Evolutionary conservation across 2,329 filamentous ascomycete genomes (phyloP), one percentile per base, ranked within the genome.

Genomic region (Plenodomus lindquistii): DNA sequence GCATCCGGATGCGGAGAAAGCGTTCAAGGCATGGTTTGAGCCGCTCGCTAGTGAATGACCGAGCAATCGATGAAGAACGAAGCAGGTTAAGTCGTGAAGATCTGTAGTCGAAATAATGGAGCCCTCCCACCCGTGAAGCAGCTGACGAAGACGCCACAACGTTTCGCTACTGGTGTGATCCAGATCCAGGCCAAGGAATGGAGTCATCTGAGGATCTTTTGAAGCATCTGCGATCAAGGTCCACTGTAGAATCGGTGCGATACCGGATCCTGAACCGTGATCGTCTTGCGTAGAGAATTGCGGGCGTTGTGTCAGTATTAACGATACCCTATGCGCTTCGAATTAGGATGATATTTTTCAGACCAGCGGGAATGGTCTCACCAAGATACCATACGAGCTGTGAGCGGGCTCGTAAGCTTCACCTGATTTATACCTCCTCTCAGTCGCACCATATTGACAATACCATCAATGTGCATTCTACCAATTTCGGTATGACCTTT

Each of bases 71-170:
- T 84, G 81, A 1, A 83, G 64, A 18, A 80, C 75, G 53, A 80
- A 84, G 42, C 78, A 81, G 5, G 79, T 78, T 1, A 84, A 67
- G 45, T 84, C 81, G 48, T 84, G 81, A 0, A 84, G 73, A 38
- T 74, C 70, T 0, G 77, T 78, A 0, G 67, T 67, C 1, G 75
- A 53, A 0, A 79, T 49, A 15, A 18, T n/a, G 0, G 58, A 57
- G 0, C 46, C 46, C 11, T 63, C 50, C 0, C 71, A 60, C 3
- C 66, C 62, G 1, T 73, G 68, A 40, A 82, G 77, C 3, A 81
- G 61, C 8, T 55, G 63, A 11, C 72, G 74, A 1, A 83, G 70
- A n/a, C 77, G 77, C 16, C 51, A 38, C n/a, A 80, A 65, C 1
- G 76, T 65, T 21, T 75, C 71, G 3, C 42, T 48, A 17, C 78